Conservation (phyloP, 2,329 filamentous ascomycete genomes). For the Laburnicola sp. region DNA sequence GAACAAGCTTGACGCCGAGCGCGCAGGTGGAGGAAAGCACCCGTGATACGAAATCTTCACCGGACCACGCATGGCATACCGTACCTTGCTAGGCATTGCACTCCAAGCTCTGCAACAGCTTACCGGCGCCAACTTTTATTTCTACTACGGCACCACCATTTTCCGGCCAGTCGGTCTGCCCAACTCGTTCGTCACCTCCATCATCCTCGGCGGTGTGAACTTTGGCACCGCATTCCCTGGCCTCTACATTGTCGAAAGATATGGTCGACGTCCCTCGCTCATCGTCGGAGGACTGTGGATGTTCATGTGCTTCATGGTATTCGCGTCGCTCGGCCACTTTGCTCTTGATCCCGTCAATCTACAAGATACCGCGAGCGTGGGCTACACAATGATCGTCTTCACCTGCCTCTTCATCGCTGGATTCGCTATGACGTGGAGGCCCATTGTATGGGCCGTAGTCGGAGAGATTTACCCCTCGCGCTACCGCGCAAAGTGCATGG, state of each 20-base stretch:
- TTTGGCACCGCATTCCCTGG: slow-evolving; percentile 51
- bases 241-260: slow-evolving; percentile 51
- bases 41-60: no score
- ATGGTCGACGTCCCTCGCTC: slow-evolving; percentile 50
- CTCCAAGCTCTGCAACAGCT: slow-evolving; percentile 69
- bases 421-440: slow-evolving; percentile 70
- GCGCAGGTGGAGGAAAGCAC: slow-evolving; percentile 53
- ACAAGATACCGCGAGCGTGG: slow-evolving; percentile 38
- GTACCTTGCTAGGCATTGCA: slow-evolving; percentile 62
- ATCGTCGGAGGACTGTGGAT: slow-evolving; percentile 52
- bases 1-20: slow-evolving; percentile 59
- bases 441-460: slow-evolving; percentile 65
- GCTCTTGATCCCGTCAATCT: slow-evolving; percentile 40
- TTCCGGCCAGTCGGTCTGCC: slow-evolving; percentile 46
- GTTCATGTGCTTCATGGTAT: slow-evolving; percentile 62
- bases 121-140: slow-evolving; percentile 69
- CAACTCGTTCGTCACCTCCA: no score
- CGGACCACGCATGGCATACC: slow-evolving; percentile 69
- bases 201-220: no score
- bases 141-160: slow-evolving; percentile 55
- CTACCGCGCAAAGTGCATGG: slow-evolving; percentile 50
- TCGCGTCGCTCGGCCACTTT: slow-evolving; percentile 51
- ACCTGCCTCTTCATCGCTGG: slow-evolving; percentile 68
- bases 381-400: slow-evolving; percentile 64
- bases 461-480: slow-evolving; percentile 66